phyloP scores from a whole-genome alignment of 176 grass and related monocot species.

The Sorghum bicolor region DNA sequence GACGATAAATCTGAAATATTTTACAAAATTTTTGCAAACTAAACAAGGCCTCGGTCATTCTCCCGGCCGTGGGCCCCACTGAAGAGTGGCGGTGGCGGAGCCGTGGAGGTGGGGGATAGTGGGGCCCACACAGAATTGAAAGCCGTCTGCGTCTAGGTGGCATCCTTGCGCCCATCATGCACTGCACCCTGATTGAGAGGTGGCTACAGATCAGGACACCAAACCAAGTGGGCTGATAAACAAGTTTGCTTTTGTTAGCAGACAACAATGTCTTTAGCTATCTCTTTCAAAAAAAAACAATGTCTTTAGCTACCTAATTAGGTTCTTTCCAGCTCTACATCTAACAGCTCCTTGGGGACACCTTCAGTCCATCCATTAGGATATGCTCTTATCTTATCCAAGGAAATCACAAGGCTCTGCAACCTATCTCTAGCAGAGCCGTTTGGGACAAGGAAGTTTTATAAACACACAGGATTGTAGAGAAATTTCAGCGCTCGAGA shows the following conservation, averaged over 20 bases:
- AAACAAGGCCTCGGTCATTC: too few relatives aligned
- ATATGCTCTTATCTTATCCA: background rate
- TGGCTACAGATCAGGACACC: too few relatives aligned
- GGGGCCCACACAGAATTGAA: background rate
- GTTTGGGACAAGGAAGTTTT: background rate
- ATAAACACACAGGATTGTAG: background rate
- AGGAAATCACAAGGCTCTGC: background rate
- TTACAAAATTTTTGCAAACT: too few relatives aligned
- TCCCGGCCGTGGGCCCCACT: background rate
- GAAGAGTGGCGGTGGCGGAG: background rate
- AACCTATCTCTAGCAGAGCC: background rate
- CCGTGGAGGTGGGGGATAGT: too few relatives aligned
- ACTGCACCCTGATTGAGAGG: background rate
- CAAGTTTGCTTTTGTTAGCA: background rate
- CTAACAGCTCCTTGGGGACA: background rate
- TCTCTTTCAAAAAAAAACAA: too few relatives aligned
- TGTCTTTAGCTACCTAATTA: background rate
- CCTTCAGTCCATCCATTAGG: background rate
- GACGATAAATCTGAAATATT: too few relatives aligned
- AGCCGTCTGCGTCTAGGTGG: constrained; percentile 10
- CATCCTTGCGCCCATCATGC: background rate
- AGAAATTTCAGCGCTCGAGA: background rate
- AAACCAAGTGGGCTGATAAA: constrained; percentile 13
- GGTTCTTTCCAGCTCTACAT: background rate
- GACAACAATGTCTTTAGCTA: background rate